Percentiles rank a stretch among this genome's conserved stretches.
phyloP scores from a whole-genome alignment of 2,329 filamentous ascomycete genomes.

The Diplodia sapinea region DNA sequence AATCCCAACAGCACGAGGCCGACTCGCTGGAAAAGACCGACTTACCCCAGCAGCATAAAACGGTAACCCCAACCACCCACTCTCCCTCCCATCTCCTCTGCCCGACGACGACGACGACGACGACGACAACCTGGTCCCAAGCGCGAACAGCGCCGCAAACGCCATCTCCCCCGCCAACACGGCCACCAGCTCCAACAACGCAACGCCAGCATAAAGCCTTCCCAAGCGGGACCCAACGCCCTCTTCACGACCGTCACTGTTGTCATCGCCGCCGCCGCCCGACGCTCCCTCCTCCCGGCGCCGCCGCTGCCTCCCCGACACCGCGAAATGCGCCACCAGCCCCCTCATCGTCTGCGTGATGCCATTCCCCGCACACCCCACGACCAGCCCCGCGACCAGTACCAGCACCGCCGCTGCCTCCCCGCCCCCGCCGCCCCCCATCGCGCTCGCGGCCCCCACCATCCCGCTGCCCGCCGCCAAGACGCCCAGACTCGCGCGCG shows the following conservation, averaged over 20 bases:
- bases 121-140: conserved; percentile 8
- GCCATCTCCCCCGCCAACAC: conserved; percentile 21
- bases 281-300: too few species aligned
- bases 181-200: conserved; percentile 21
- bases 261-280: neutral
- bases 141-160: conserved; percentile 19
- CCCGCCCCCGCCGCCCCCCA: too few species aligned
- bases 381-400: neutral
- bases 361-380: conserved; percentile 12
- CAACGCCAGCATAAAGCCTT: conserved; percentile 13
- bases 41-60: conserved; percentile 28
- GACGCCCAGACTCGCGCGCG: neutral
- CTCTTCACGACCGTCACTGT: neutral
- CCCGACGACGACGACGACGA: neutral
- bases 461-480: conserved; percentile 17
- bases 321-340: conserved; percentile 23
- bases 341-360: conserved; percentile 29
- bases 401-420: too few species aligned
- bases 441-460: conserved; percentile 3
- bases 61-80: conserved; percentile 22
- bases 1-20: neutral
- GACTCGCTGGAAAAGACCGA: neutral
- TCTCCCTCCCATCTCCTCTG: neutral
- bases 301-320: too few species aligned
- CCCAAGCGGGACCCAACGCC: neutral